phyloP scores from a whole-genome alignment of 805 yeast genomes.

The Myxozyma kluyveri region DNA sequence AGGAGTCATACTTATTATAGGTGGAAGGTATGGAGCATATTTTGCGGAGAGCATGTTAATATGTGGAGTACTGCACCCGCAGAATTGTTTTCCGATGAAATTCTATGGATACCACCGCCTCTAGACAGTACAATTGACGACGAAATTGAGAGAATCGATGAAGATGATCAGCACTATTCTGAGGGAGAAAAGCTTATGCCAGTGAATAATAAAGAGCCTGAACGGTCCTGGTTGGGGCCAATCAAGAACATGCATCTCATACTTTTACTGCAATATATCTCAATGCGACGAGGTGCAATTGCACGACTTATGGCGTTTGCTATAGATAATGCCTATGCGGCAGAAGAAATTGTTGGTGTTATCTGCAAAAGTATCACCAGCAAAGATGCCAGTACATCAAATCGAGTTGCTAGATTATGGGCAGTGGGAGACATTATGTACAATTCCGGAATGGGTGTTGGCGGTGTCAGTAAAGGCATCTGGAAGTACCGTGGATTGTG shows the following conservation, averaged over 20 bases:
- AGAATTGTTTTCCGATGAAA: conserved; percentile 6
- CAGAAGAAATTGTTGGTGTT: conserved; percentile 31
- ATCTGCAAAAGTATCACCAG: conserved; percentile 30
- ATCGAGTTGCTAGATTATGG: conserved; percentile 31
- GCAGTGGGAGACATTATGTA: conserved; percentile 34
- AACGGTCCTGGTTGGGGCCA: conserved; percentile 28
- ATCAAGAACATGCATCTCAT: conserved; percentile 27
- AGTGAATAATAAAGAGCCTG: conserved; percentile 1
- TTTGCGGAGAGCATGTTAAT: conserved; percentile 17
- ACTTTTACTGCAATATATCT: conserved; percentile 32
- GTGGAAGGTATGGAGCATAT: conserved; percentile 31
- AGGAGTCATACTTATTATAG: conserved; percentile 32
- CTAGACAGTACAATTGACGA: conserved; percentile 22
- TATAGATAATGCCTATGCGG: conserved; percentile 31
- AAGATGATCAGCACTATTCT: conserved; percentile 18
- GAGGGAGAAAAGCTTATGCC: conserved; percentile 4
- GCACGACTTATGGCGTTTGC: conserved; percentile 38
- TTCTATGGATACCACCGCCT: conserved; percentile 24
- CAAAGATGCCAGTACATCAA: conserved; percentile 13
- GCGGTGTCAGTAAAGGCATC: conserved; percentile 19
- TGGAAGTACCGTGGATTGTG: conserved; percentile 28
- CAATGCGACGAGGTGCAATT: conserved; percentile 34
- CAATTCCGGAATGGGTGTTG: conserved; percentile 30
- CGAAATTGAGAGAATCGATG: conserved; percentile 25
- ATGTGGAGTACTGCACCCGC: conserved; percentile 11